Evolutionary conservation across 1,284 basidiomycete genomes (phyloP).

Genomic region (Sporisorium graminicola): DNA sequence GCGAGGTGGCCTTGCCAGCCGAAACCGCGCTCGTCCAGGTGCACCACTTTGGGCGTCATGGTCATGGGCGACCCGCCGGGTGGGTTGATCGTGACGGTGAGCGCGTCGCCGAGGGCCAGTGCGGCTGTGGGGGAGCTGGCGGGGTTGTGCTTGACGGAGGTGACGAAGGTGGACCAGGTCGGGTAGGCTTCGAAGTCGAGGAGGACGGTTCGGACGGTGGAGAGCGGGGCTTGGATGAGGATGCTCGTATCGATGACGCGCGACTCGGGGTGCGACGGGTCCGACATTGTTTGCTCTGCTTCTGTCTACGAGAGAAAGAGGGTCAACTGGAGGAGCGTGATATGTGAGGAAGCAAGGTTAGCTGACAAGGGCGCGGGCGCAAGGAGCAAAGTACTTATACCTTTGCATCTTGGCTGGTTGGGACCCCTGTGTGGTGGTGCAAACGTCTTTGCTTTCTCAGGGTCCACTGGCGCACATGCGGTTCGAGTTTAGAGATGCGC

Average conservation of each 20-base stretch:
- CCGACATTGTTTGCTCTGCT: slow-evolving; percentile 15
- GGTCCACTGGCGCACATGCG: not conserved
- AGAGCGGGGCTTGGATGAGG: slow-evolving; percentile 14
- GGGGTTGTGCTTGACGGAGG: not conserved
- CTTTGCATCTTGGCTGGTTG: too few relatives aligned
- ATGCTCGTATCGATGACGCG: slow-evolving; percentile 14
- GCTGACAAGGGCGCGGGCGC: too few relatives aligned
- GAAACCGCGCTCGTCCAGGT: slow-evolving; percentile 5
- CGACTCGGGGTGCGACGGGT: slow-evolving; percentile 5
- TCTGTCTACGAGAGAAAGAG: not conserved
- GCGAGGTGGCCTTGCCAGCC: slow-evolving; percentile 32
- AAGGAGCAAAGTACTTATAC: too few relatives aligned
- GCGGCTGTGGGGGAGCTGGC: not conserved
- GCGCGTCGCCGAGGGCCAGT: not conserved
- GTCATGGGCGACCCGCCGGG: slow-evolving; percentile 15
- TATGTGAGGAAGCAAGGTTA: too few relatives aligned
- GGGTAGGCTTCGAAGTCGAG: slow-evolving; percentile 28
- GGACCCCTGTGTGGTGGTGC: too few relatives aligned
- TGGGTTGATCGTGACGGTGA: slow-evolving; percentile 9
- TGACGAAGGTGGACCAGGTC: slow-evolving; percentile 15
- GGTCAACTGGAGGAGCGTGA: too few relatives aligned
- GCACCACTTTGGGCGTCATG: slow-evolving; percentile 11
- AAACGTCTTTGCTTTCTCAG: too few relatives aligned
- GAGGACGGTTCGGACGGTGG: slow-evolving; percentile 6
- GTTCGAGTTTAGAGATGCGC: too few relatives aligned